These are phyloP conservation scores for Leccinum uliginosum DNA, from an alignment of 768 basidiomycete species.

Conservation along the genomic window DNA sequence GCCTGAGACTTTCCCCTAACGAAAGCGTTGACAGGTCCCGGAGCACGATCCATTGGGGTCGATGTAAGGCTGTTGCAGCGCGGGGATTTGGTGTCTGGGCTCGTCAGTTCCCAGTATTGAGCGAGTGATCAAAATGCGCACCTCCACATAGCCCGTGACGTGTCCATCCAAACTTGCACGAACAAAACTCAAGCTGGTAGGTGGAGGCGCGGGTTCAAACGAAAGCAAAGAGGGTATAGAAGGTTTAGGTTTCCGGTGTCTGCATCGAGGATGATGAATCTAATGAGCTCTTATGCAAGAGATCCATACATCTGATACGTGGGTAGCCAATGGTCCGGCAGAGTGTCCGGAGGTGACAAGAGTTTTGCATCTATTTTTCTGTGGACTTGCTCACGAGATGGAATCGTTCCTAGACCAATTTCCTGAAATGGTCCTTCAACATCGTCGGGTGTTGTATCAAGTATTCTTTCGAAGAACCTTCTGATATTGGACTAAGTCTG, in stretches of 20 bases:
- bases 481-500: too few species aligned
- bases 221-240: conserved; percentile 61
- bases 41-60: conserved; percentile 80
- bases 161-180: conserved; percentile 76
- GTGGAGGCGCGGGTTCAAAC: conserved; percentile 65
- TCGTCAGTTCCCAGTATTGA: conserved; percentile 3
- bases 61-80: conserved; percentile 74
- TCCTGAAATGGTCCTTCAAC: conserved; percentile 44
- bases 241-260: conserved; percentile 67
- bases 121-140: conserved; percentile 28
- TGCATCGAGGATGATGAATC: conserved; percentile 29
- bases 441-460: conserved; percentile 40
- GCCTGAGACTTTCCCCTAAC: conserved; percentile 96
- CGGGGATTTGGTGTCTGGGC: conserved; percentile 52
- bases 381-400: conserved; percentile 58
- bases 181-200: conserved; percentile 69
- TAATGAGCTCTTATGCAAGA: conserved; percentile 4
- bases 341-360: conserved; percentile 58
- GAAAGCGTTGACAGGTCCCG: conserved; percentile 73
- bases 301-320: conserved; percentile 76
- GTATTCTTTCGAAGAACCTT: too few species aligned
- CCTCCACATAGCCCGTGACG: conserved; percentile 80
- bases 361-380: conserved; percentile 71
- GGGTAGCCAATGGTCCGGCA: conserved; percentile 72
- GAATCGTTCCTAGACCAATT: conserved; percentile 54